Conservation (phyloP, 805 yeast species). For the Pichia kluyveri region DNA sequence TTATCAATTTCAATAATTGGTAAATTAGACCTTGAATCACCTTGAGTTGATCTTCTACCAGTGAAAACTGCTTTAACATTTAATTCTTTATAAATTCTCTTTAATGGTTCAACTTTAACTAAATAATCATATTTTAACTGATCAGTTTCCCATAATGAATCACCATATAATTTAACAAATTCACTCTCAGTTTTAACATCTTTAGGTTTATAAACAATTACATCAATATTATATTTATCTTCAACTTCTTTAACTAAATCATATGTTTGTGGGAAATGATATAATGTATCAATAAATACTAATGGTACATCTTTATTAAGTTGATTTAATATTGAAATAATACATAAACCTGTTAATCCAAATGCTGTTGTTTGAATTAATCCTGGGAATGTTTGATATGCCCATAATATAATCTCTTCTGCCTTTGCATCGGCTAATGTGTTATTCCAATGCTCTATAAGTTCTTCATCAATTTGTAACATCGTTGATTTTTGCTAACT, state of each 20-base stretch:
- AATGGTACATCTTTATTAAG: constrained; percentile 44
- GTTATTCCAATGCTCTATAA: constrained; percentile 59
- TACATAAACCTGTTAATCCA: constrained; percentile 87
- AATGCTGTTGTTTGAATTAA: constrained; percentile 90
- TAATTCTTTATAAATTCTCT: constrained; percentile 69
- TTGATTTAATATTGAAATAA: constrained; percentile 70
- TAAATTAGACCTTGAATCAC: constrained; percentile 66
- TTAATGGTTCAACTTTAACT: constrained; percentile 89
- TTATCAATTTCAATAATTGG: constrained; percentile 72
- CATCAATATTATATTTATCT: constrained; percentile 40
- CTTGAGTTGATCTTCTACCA: constrained; percentile 86
- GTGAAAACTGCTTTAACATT: constrained; percentile 81
- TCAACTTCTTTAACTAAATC: constrained; percentile 55
- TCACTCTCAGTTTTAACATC: constrained; percentile 49
- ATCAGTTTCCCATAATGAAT: constrained; percentile 71
- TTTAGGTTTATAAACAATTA: constrained; percentile 63
- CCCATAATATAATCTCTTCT: constrained; percentile 72
- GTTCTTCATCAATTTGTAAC: constrained; percentile 23
- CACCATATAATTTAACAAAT: constrained; percentile 63
- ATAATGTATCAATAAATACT: constrained; percentile 81
- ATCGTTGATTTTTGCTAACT: not conserved
- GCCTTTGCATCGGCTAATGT: constrained; percentile 50
- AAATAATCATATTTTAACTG: constrained; percentile 76
- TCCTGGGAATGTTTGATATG: constrained; percentile 71
- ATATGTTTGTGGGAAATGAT: constrained; percentile 91